phyloP scores from a whole-genome alignment of 2,329 filamentous ascomycete genomes.

The Beauveria australis region DNA sequence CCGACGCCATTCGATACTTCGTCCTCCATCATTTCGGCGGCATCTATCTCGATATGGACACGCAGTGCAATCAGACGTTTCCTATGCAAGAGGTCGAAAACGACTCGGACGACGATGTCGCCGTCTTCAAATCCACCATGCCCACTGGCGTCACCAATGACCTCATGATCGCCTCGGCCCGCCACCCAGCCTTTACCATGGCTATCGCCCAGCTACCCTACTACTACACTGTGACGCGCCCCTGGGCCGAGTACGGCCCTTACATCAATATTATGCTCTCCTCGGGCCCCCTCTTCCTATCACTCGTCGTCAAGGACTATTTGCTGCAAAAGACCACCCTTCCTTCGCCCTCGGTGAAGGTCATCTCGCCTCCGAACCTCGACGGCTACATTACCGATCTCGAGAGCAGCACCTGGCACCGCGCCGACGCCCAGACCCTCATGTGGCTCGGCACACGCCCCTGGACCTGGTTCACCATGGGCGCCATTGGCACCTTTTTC shows the following conservation, averaged over 20 bases:
- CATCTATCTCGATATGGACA: slow-evolving; percentile 57
- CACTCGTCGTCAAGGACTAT: slow-evolving; percentile 69
- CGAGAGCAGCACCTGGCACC: slow-evolving; percentile 37
- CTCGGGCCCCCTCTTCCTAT: slow-evolving; percentile 68
- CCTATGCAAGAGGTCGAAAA: slow-evolving; percentile 21
- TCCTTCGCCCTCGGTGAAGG: slow-evolving; percentile 19
- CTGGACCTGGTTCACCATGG: slow-evolving; percentile 25
- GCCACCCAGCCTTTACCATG: slow-evolving; percentile 66
- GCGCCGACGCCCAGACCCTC: slow-evolving; percentile 35
- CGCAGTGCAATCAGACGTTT: slow-evolving; percentile 21
- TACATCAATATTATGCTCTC: slow-evolving; percentile 77
- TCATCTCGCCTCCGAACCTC: slow-evolving; percentile 20
- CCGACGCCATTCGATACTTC: slow-evolving; percentile 67
- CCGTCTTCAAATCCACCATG: slow-evolving; percentile 40
- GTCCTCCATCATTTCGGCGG: slow-evolving; percentile 64
- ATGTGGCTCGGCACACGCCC: slow-evolving; percentile 37
- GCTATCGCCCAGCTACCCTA: slow-evolving; percentile 57
- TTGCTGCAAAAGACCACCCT: slow-evolving; percentile 39
- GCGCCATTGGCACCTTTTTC: slow-evolving; percentile 18
- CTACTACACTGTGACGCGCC: slow-evolving; percentile 49
- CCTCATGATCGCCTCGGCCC: slow-evolving; percentile 64
- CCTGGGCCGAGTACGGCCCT: slow-evolving; percentile 52
- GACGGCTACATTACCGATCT: slow-evolving; percentile 28
- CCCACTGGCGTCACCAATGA: slow-evolving; percentile 78
- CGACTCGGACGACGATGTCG: slow-evolving; percentile 15